A percentile compares a stretch with the other conserved stretches of the same genome.
phyloP scores from a whole-genome alignment of 176 grass and related monocot species.

The Pontederia paniculata region DNA sequence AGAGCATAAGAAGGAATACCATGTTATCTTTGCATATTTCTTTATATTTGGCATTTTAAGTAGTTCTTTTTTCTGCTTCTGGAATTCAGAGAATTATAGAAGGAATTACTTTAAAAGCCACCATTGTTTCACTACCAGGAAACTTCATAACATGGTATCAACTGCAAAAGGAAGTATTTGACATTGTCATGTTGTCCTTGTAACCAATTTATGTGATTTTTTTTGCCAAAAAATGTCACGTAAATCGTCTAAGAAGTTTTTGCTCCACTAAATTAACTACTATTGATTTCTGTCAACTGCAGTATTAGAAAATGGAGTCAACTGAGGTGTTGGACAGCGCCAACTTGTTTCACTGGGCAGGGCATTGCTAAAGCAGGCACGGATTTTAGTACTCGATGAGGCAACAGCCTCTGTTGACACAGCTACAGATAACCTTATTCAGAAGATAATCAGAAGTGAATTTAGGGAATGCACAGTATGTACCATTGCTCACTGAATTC shows the following conservation, averaged over 20 bases:
- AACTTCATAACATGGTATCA: no score
- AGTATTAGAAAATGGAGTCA: constrained; percentile 94
- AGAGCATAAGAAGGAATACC: no score
- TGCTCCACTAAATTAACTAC: background rate
- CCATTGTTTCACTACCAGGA: no score
- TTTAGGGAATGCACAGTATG: constrained; percentile 88
- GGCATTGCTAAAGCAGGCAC: constrained; percentile 80
- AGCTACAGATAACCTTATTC: constrained; percentile 93
- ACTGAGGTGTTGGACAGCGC: constrained; percentile 97
- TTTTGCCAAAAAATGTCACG: no score
- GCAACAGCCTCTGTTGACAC: constrained; percentile 97
- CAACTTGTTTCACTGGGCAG: constrained; percentile 90
- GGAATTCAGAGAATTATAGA: no score
- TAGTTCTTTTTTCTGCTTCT: no score
- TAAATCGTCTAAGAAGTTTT: background rate
- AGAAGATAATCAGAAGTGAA: constrained; percentile 95
- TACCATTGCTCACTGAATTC: constrained; percentile 93
- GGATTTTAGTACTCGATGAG: constrained; percentile 93
- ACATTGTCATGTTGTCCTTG: no score
- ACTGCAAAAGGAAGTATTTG: no score
- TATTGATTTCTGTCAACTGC: constrained; percentile 15
- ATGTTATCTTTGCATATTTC: no score
- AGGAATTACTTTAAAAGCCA: no score
- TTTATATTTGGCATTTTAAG: no score
- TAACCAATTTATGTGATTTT: no score